Base-by-base conservation (phyloP, 768 basidiomycete genomes). In the Candolleomyces aberdarensis region DNA sequence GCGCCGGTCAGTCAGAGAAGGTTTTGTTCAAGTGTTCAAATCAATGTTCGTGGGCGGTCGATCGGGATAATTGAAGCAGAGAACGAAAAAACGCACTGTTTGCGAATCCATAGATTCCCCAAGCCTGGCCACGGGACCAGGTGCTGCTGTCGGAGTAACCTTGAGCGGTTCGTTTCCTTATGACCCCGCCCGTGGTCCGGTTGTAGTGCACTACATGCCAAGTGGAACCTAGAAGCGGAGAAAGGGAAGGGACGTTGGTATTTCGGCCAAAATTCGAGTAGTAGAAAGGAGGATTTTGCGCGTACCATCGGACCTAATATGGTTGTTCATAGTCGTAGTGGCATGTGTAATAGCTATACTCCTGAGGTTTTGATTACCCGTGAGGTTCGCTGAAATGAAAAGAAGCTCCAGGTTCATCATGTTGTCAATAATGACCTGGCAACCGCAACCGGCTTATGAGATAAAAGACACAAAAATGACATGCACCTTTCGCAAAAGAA, bases 321-420 rank as follows among this genome's bases (percentile, higher is more conserved):
- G 87, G 65, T 90, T 85, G 61, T 72, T 73, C 75, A 85, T 85
- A 0, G 88, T 89, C 55, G 83, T 87, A 64, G 88, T 76, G 1
- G 88, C 86, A 65, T 90, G 88, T 8, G 76, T 76, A 32, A 79
- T 81, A 5, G 88, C 88, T 29, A 89, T 89, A 19, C 83, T 71
- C 20, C 78, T 75, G 15, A 88, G 72, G 0, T 84, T 87, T 6
- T 76, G 65, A 64, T 89, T 88, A 1, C 83, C 80, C 0, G 85
- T 89, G 22, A 89, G 71, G n/a, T 72, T 72, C 46, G 78, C 83
- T 6, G 84, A 83, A 5, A 78, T 78, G 67, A 85, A 85, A n/a
- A 89, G 71, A 15, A 87, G 75, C 70, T 89, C 86, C 19, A 91
- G 80, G 65, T 86, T 90, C 86, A 91, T 88, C 87, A 90, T 88